A percentile compares a stretch with the other conserved stretches of the same genome.
Conservation (phyloP, 805 yeast genomes). For the Wickerhamiella dianesei region DNA sequence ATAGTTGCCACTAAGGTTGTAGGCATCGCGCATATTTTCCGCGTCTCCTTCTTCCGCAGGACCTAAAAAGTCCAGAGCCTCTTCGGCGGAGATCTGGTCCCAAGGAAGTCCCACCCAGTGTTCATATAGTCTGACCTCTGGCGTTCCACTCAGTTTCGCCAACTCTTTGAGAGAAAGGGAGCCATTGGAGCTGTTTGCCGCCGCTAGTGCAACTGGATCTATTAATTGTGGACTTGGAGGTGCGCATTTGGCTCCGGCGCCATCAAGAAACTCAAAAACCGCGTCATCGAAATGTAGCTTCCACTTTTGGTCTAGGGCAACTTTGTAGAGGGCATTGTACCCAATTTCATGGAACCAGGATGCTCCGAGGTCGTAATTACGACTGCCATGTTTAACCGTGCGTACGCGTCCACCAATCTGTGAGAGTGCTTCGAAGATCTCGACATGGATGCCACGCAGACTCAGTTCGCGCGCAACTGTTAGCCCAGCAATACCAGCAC, state of each 20-base stretch:
- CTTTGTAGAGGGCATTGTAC: constrained; percentile 43
- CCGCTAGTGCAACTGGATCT: background rate
- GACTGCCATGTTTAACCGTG: constrained; percentile 28
- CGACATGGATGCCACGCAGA: constrained; percentile 32
- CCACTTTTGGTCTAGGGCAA: constrained; percentile 25
- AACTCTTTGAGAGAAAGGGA: background rate
- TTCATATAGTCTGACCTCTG: constrained; percentile 32
- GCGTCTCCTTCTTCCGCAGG: background rate
- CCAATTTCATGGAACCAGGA: constrained; percentile 82
- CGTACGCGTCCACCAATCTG: constrained; percentile 55
- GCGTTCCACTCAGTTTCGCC: background rate
- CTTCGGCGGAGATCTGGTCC: constrained; percentile 51
- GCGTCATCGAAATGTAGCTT: constrained; percentile 37
- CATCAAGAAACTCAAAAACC: constrained; percentile 23
- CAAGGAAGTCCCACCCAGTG: constrained; percentile 71
- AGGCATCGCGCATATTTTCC: constrained; percentile 55
- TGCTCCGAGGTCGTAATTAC: constrained; percentile 64
- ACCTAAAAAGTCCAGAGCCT: constrained; percentile 25
- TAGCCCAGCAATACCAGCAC: constrained; percentile 69
- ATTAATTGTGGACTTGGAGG: too few species aligned
- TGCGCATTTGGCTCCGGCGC: constrained; percentile 19
- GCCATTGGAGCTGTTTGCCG: background rate
- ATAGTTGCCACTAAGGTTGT: constrained; percentile 47
- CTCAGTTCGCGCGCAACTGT: constrained; percentile 50
- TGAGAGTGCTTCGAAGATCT: constrained; percentile 51